Evolutionary conservation across 176 grass and related monocot species (phyloP), one percentile per base, ranked within the genome.

Genomic region (Themeda triandra): DNA sequence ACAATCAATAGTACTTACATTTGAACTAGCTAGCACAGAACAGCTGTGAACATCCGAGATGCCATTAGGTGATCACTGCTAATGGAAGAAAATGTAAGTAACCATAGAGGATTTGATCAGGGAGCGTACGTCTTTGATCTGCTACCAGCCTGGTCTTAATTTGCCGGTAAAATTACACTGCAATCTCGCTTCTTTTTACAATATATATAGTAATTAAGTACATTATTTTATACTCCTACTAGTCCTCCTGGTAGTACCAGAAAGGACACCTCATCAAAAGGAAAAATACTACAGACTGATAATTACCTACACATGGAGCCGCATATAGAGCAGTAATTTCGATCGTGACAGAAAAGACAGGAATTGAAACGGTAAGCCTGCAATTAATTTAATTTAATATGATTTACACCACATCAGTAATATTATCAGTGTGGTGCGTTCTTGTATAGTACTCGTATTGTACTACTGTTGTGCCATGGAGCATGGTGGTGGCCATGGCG

Each of bases 171-270:
- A 37, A 31, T 32, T 79, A 31, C 17, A 75, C 18, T 51, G 44
- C 71, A 51, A 51, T 27, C 58, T 21, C 15, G 24, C 21, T 13
- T 4, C 13, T 13, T 4, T 5, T 33, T 54, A 21, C 49, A 54
- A 15, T 69, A 45, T 13, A 13, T 4, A 4, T 13, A 46, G 0
- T 3, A 1, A 41, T 6, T 10, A 41, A 2, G 0, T 46, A 70
- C 74, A 64, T 86, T 73, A 64, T 53, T 72, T 64, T n/a, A n/a
- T n/a, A 39, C 39, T 39, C 53, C 27, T 85, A 63, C 21, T 80
- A 44, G 1, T 54, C 51, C 51, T 54, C 21, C 19, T 54, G 23
- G 15, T 19, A 53, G 48, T 53, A 53, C 36, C 8, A 35, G 33
- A 54, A 23, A 54, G 1, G 19, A 54, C 51, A 18, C 51, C 51